Evolutionary conservation across 176 grass and related monocot species (phyloP).

Genomic region (Canna indica): DNA sequence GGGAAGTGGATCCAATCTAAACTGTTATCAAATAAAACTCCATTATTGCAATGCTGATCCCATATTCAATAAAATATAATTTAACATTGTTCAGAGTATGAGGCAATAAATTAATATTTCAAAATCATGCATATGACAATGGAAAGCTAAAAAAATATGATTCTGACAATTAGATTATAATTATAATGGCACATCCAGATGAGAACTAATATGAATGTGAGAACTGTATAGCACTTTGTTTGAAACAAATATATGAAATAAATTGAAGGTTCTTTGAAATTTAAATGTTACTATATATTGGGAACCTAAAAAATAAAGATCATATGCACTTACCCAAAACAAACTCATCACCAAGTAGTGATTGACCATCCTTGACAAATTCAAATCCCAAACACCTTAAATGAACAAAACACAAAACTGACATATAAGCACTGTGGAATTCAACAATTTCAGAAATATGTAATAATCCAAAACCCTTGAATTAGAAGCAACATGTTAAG

Average conservation of each 20-base stretch:
- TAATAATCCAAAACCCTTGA: background rate
- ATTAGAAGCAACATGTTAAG: background rate
- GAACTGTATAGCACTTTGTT: background rate
- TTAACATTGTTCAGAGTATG: background rate
- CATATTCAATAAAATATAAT: background rate
- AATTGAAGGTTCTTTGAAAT: background rate
- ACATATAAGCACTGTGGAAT: background rate
- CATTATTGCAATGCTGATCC: background rate
- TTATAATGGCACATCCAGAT: too few relatives aligned
- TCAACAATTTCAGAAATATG: background rate
- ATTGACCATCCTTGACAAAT: slow-evolving; percentile 58
- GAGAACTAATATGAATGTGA: background rate
- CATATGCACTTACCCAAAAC: slow-evolving; percentile 46
- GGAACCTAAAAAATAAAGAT: slow-evolving; percentile 15
- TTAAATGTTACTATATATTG: background rate
- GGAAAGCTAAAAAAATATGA: background rate
- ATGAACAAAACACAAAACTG: background rate
- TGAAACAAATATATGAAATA: background rate
- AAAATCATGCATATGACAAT: background rate
- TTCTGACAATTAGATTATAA: too few relatives aligned
- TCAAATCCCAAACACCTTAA: slow-evolving; percentile 85
- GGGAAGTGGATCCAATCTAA: too few relatives aligned
- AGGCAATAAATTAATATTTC: background rate
- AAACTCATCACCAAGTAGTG: slow-evolving; percentile 25
- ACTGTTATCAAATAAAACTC: too few relatives aligned